Base-by-base conservation (phyloP, 495 filamentous ascomycete species). In the Penicillium goetzii region DNA sequence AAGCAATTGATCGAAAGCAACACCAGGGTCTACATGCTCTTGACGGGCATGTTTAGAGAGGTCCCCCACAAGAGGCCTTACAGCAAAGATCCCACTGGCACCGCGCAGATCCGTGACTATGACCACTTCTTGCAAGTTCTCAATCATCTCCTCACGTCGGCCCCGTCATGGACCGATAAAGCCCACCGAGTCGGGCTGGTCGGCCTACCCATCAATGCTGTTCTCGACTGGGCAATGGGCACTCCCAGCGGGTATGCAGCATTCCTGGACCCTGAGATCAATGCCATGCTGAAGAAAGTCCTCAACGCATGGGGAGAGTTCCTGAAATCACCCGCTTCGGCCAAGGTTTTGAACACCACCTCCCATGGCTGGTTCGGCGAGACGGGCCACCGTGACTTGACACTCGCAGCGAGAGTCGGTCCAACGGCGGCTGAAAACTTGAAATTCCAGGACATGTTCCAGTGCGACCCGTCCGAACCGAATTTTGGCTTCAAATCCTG, bases 201-300 rank as follows among this genome's bases (percentile, higher is more conserved):
- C 26, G 89, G 89, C 0, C 76, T 89, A 1, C 89, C 89, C 3
- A 85, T 91, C 72, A 83, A 82, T 53, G 88, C 88, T 4, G 80
- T 91, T 25, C 83, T 92, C 15, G 88, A 91, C 68, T 91, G 89
- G 79, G 86, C 87, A 5, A 90, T 91, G 87, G 87, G 84, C 12
- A 92, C 89, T 0, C 80, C 84, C 0, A 85, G 81, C 54, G 89
- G 89, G 0, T 85, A 85, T 60, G 86, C 87, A 0, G 84, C 84
- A 1, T 92, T 91, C 70, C 71, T 90, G 0, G 82, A 88, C 56
- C 83, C 84, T 0, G 84, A 89, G 4, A 86, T 93, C 56, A 92
- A 92, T 61, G 74, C 66, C 17, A 84, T 85, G 75, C 62, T 91
- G n/a, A 87, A 89, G 76, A 88, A 87, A 62, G 76, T 92, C 11